phyloP scores from a whole-genome alignment of 2,329 filamentous ascomycete species.

The Lasiodiplodia citricola region DNA sequence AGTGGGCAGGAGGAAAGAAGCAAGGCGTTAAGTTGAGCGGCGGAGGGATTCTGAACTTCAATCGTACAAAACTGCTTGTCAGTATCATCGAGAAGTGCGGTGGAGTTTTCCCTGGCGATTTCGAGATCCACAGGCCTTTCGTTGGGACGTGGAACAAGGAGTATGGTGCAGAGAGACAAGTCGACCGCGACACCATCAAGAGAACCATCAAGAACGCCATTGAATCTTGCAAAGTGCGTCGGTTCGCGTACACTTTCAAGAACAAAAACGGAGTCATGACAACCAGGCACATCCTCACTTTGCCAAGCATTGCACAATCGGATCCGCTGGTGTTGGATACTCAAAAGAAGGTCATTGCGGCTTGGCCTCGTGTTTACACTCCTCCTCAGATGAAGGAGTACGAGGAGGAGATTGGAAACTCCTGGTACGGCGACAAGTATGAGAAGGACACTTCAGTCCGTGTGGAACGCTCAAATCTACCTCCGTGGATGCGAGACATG shows the following conservation, averaged over 20 bases:
- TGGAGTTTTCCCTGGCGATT: slow-evolving; percentile 61
- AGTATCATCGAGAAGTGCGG: slow-evolving; percentile 59
- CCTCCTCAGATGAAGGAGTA: slow-evolving; percentile 39
- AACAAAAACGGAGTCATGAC: slow-evolving; percentile 54
- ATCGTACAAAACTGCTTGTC: slow-evolving; percentile 57
- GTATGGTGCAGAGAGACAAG: slow-evolving; percentile 41
- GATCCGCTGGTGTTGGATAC: slow-evolving; percentile 55
- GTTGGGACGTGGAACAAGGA: slow-evolving; percentile 58
- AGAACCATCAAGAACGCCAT: slow-evolving; percentile 57
- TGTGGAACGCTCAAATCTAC: slow-evolving; percentile 29
- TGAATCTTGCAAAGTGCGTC: slow-evolving; percentile 56
- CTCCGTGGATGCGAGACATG: slow-evolving; percentile 24
- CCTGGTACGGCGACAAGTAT: slow-evolving; percentile 26
- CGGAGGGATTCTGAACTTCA: slow-evolving; percentile 51
- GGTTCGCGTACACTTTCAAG: slow-evolving; percentile 58
- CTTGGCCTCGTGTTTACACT: slow-evolving; percentile 40
- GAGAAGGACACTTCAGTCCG: slow-evolving; percentile 39
- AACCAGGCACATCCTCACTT: slow-evolving; percentile 57
- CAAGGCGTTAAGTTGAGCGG: slow-evolving; percentile 38
- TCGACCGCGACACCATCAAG: slow-evolving; percentile 60
- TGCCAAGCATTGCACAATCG: slow-evolving; percentile 51
- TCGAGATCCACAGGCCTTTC: slow-evolving; percentile 62
- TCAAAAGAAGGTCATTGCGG: slow-evolving; percentile 57
- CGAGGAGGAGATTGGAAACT: slow-evolving; percentile 28
- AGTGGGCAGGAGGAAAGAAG: slow-evolving; percentile 27